A percentile compares a stretch with the other conserved stretches of the same genome.
phyloP scores from a whole-genome alignment of 129 eudicot genomes.

The Kitagawia praeruptora region DNA sequence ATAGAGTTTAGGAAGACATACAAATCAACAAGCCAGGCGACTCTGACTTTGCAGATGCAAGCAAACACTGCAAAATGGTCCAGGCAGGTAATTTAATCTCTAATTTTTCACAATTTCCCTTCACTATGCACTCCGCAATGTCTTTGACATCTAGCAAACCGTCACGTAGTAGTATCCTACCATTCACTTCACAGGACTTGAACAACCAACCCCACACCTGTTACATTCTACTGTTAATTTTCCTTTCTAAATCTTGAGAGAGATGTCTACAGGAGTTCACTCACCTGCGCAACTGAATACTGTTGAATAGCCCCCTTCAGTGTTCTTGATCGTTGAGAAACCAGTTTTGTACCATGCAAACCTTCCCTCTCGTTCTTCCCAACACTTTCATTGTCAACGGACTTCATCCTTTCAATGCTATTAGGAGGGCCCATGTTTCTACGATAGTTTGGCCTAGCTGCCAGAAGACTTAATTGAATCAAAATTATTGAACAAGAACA shows the following conservation, averaged over 20 bases:
- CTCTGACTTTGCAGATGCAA: too few relatives aligned
- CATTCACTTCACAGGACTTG: constrained; percentile 77
- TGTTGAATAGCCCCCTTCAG: constrained; percentile 59
- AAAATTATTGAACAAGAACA: not conserved
- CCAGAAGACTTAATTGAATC: constrained; percentile 21
- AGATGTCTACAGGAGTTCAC: not conserved
- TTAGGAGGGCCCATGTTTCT: constrained; percentile 29
- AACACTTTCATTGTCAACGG: constrained; percentile 24
- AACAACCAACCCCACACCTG: constrained; percentile 94
- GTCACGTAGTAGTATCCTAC: constrained; percentile 68
- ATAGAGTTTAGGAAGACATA: too few relatives aligned
- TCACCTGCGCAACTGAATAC: constrained; percentile 66
- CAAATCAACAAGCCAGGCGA: too few relatives aligned
- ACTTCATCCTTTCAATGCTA: constrained; percentile 36
- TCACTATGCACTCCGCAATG: constrained; percentile 62
- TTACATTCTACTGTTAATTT: not conserved
- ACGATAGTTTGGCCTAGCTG: constrained; percentile 84
- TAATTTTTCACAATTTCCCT: constrained; percentile 36
- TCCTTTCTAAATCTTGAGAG: not conserved
- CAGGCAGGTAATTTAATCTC: too few relatives aligned
- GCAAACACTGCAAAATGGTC: too few relatives aligned
- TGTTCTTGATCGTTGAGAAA: constrained; percentile 71
- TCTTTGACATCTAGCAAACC: constrained; percentile 67
- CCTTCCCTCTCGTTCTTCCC: constrained; percentile 45
- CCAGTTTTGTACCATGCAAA: constrained; percentile 37